Conservation (phyloP, 306 rosid genomes). For the Cajanus cajan region DNA sequence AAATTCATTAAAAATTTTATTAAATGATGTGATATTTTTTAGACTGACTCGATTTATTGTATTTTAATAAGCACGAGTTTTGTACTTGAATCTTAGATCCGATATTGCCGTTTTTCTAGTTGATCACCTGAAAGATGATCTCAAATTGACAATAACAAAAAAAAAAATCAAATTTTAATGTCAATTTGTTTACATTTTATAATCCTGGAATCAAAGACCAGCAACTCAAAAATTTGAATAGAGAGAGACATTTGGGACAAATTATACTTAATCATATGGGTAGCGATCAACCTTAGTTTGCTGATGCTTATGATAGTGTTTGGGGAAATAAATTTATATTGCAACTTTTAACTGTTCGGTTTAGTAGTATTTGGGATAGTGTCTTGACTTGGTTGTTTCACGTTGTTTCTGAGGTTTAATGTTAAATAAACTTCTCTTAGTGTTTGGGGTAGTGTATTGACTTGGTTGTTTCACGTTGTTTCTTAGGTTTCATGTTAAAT, state of each 20-base stretch:
- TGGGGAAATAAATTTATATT: conserved; percentile 3
- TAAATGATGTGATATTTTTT: background rate
- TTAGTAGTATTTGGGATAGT: background rate
- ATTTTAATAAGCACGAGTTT: background rate
- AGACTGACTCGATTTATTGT: background rate
- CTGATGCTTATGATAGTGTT: conserved; percentile 18
- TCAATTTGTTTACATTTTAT: conserved; percentile 22
- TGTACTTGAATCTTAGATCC: background rate
- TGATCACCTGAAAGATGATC: background rate
- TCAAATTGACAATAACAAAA: background rate
- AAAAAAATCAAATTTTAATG: background rate
- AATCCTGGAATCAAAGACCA: background rate
- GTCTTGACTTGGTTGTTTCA: background rate
- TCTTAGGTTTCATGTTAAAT: too few species aligned
- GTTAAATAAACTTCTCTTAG: too few species aligned
- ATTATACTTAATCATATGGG: conserved; percentile 8
- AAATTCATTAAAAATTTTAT: background rate
- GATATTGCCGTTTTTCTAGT: background rate
- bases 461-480: too few species aligned
- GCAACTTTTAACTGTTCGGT: background rate
- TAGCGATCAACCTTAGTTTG: conserved; percentile 25
- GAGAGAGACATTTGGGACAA: background rate
- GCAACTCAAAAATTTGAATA: background rate
- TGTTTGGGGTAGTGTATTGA: too few species aligned
- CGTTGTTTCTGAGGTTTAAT: too few species aligned